Evolutionary conservation across 1,284 basidiomycete species (phyloP).

Genomic region (Apiotrichum brassicae): DNA sequence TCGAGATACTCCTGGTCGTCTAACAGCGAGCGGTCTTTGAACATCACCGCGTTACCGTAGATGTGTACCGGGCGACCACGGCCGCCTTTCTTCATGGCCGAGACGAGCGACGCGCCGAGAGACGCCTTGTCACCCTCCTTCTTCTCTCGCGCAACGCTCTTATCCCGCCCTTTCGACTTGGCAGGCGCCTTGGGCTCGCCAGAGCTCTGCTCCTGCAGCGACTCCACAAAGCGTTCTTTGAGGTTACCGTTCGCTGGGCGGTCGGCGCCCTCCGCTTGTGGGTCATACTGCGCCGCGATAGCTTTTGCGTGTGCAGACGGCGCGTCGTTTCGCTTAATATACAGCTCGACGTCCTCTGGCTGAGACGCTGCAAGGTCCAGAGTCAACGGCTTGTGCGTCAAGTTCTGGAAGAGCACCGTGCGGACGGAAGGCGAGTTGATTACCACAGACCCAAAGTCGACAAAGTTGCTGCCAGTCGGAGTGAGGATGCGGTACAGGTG

Average conservation of each 20-base stretch:
- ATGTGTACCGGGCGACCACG: constrained; percentile 48
- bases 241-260: constrained; percentile 22
- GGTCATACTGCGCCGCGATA: neutral
- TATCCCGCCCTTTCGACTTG: constrained; percentile 18
- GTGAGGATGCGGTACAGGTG: constrained; percentile 53
- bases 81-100: constrained; percentile 49
- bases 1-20: constrained; percentile 49
- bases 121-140: constrained; percentile 21
- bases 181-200: constrained; percentile 8
- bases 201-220: constrained; percentile 37
- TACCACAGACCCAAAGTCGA: constrained; percentile 52
- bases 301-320: constrained; percentile 6
- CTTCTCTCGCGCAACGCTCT: constrained; percentile 4
- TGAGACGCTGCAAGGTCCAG: constrained; percentile 50
- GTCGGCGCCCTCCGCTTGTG: constrained; percentile 2
- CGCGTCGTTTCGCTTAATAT: constrained; percentile 40
- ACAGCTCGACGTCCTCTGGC: constrained; percentile 51
- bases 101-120: constrained; percentile 28
- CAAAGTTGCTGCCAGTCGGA: constrained; percentile 50
- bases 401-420: constrained; percentile 50
- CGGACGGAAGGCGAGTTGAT: constrained; percentile 50
- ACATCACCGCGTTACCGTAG: constrained; percentile 48
- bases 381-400: constrained; percentile 37
- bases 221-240: constrained; percentile 51
- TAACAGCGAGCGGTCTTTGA: constrained; percentile 49